These are phyloP conservation scores for Craterostigma plantagineum DNA, from an alignment of 257 asterid genomes.

Conservation along the genomic window DNA sequence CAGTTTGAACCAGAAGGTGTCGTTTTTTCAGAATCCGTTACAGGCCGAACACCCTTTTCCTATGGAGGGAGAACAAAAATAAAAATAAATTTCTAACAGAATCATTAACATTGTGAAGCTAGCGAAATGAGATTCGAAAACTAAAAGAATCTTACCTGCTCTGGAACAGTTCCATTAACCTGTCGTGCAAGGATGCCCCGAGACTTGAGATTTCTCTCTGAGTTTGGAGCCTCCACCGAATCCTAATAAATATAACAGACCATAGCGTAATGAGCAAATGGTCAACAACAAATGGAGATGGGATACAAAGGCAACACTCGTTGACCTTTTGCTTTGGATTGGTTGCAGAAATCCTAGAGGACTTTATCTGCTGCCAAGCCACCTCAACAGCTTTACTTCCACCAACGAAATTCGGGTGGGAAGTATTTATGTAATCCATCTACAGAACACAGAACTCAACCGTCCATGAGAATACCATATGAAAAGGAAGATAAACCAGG, in stretches of 20 bases:
- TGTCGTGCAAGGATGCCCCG: slow-evolving; percentile 53
- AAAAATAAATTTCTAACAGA: slow-evolving; percentile 7
- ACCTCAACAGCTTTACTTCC: slow-evolving; percentile 44
- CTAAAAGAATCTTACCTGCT: slow-evolving; percentile 33
- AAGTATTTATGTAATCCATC: slow-evolving; percentile 56
- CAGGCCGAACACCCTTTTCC: slow-evolving; percentile 37
- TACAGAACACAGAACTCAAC: slow-evolving; percentile 1
- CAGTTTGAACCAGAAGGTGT: slow-evolving; percentile 49
- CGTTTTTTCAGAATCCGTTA: slow-evolving; percentile 52
- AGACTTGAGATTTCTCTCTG: slow-evolving; percentile 45
- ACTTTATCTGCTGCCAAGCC: slow-evolving; percentile 31
- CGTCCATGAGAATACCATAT: too few relatives aligned
- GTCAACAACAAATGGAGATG: neutral
- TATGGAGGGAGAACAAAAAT: slow-evolving; percentile 12
- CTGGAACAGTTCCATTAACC: slow-evolving; percentile 69
- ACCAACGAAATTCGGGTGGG: slow-evolving; percentile 58
- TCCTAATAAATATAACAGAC: slow-evolving; percentile 44
- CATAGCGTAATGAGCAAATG: neutral
- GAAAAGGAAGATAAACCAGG: too few relatives aligned
- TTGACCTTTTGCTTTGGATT: slow-evolving; percentile 17
- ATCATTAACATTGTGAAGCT: too few relatives aligned
- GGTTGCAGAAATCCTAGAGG: slow-evolving; percentile 21
- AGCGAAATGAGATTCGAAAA: neutral
- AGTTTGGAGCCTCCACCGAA: slow-evolving; percentile 34
- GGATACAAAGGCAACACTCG: slow-evolving; percentile 1